Percentiles rank a stretch among this genome's conserved stretches.
Evolutionary conservation across 1,284 basidiomycete genomes (phyloP).

Genomic region (Erythrobasidium hasegawianum): DNA sequence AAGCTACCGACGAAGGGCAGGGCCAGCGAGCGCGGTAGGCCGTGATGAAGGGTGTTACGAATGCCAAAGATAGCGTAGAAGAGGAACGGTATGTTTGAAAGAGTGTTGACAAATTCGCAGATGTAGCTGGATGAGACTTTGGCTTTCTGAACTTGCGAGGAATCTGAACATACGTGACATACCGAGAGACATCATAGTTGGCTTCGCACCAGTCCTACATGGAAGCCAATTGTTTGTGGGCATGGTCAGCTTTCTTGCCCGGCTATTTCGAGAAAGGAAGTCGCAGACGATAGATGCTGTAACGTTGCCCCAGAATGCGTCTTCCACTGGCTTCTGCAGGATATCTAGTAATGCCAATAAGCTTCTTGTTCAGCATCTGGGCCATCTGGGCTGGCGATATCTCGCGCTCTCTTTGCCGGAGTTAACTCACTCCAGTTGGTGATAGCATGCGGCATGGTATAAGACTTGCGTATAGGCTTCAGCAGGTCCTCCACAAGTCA

Average conservation of each 20-base stretch:
- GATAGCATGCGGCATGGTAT: constrained; percentile 1
- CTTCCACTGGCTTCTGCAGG: constrained; percentile 11
- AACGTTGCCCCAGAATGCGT: constrained; percentile 32
- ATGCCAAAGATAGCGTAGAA: constrained; percentile 21
- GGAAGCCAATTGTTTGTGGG: neutral
- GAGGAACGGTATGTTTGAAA: constrained; percentile 29
- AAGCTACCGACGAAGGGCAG: constrained; percentile 20
- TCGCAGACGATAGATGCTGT: constrained; percentile 30
- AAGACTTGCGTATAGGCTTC: too few relatives aligned
- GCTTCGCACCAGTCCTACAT: constrained; percentile 34
- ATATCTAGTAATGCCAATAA: too few relatives aligned
- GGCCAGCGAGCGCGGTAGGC: constrained; percentile 11
- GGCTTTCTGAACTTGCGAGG: neutral
- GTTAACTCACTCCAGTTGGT: constrained; percentile 28
- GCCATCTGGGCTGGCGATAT: too few relatives aligned
- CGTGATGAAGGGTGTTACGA: constrained; percentile 5
- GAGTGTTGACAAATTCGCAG: constrained; percentile 32
- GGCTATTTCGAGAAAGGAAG: neutral
- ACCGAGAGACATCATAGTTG: constrained; percentile 30
- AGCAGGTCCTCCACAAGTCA: too few relatives aligned
- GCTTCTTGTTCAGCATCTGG: neutral
- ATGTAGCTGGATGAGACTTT: constrained; percentile 5
- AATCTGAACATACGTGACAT: too few relatives aligned
- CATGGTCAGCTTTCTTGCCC: neutral
- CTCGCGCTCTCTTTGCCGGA: too few relatives aligned